Evolutionary conservation across 1,284 basidiomycete species (phyloP), one percentile per base, ranked within the genome.

Genomic region (Mycena sp.): DNA sequence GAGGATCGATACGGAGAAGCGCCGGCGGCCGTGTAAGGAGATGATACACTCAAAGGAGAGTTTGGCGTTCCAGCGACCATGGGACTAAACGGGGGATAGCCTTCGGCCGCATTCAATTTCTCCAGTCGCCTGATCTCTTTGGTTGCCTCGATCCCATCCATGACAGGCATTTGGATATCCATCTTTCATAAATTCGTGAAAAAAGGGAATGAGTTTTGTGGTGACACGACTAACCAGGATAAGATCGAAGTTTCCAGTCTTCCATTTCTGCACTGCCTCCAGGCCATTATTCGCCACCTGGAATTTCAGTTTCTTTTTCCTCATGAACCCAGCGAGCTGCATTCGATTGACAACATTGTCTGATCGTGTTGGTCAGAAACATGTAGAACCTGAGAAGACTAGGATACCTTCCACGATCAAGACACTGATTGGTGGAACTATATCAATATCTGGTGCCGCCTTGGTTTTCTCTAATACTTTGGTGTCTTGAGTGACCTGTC

Each of bases 121-220:
- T 99, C 97, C 52, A 97, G 79, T 65, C 90, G 86, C 50, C 98
- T 87, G 62, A 99, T 99, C 76, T 97, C 94, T 72, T 96, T 96
- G 0, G 98, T 99, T 3, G 98, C 98, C 73, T 94, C 89, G 52
- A 99, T 98, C 26, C 98, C 98, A 76, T 98, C 94, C 93, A 99
- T 98, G 69, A 99, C 92, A 6, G 98, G 98, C 85, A 99, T 94
- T 80, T 99, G 97, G 65, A 99, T 99, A 79, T 99, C 98, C 98
- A 99, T 99, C 95, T 98, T 71, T 1, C 57, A 44, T 66, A 23
- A 37, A 53, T 23, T 62, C 54, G 25, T 63, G 56, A 48, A 26
- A 41, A 44, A 25, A 32, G 53, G 16, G 48, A 46, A 56, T 65
- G 62, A 65, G 58, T 56, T 26, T 23, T 17, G 9, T 35, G 29